Conservation (phyloP, 75 land plant genomes). For the Gnetum montanum region DNA sequence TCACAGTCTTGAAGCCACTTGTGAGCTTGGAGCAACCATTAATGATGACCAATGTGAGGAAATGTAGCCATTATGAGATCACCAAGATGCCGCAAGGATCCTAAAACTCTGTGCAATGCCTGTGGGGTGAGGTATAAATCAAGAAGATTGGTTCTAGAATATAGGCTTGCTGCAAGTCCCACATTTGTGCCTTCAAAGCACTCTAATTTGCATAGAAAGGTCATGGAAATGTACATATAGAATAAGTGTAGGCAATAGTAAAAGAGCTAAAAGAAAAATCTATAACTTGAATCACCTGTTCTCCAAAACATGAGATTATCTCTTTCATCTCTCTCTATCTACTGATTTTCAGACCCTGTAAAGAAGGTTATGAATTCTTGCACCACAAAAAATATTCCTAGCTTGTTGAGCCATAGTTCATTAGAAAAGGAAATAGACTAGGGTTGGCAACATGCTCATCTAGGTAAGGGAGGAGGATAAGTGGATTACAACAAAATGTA, state of each 20-base stretch:
- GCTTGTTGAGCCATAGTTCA: too few species aligned
- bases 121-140: slow-evolving; percentile 96
- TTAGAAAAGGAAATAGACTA: too few species aligned
- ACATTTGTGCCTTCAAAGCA: slow-evolving; percentile 72
- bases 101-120: slow-evolving; percentile 94
- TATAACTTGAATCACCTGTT: too few species aligned
- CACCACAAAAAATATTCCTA: too few species aligned
- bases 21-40: background rate
- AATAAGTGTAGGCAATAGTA: slow-evolving; percentile 36
- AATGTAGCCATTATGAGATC: slow-evolving; percentile 79
- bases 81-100: slow-evolving; percentile 96
- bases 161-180: slow-evolving; percentile 97
- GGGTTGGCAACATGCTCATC: too few species aligned
- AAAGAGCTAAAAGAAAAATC: too few species aligned
- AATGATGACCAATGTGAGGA: slow-evolving; percentile 44
- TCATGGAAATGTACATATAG: slow-evolving; percentile 81
- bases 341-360: too few species aligned
- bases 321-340: too few species aligned
- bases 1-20: slow-evolving; percentile 6
- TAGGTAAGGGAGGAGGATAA: too few species aligned
- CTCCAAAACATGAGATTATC: too few species aligned
- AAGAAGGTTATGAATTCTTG: too few species aligned
- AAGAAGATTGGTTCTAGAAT: slow-evolving; percentile 87
- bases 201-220: slow-evolving; percentile 91
- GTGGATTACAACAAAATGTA: too few species aligned